phyloP scores from a whole-genome alignment of 345 rosid species.

The Populus deltoides region DNA sequence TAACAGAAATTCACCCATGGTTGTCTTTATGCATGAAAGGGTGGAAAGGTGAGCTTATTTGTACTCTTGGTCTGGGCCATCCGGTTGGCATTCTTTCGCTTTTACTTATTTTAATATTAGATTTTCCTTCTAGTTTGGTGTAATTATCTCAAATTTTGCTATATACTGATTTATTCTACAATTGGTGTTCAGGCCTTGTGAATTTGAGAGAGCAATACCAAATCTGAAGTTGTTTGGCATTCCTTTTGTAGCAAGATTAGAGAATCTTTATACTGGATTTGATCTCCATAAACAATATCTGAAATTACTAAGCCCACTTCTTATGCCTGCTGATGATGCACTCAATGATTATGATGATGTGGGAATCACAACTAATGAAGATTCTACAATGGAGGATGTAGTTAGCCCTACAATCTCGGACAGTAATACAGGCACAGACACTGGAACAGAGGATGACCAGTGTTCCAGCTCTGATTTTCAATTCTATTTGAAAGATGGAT shows the following conservation, averaged over 20 bases:
- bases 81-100: neutral
- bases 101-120: neutral
- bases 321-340: slow-evolving; percentile 19
- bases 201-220: slow-evolving; percentile 8
- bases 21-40: slow-evolving; percentile 21
- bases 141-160: neutral
- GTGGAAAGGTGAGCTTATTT: slow-evolving; percentile 21
- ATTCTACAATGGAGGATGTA: slow-evolving; percentile 38
- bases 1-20: slow-evolving; percentile 7
- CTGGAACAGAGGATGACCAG: slow-evolving; percentile 32
- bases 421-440: slow-evolving; percentile 22
- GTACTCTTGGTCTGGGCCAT: neutral
- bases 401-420: slow-evolving; percentile 24
- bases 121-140: neutral
- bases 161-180: slow-evolving; percentile 6
- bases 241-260: slow-evolving; percentile 50
- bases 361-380: slow-evolving; percentile 28
- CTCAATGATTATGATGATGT: slow-evolving; percentile 33
- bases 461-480: slow-evolving; percentile 31
- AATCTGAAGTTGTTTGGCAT: slow-evolving; percentile 41
- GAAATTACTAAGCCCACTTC: slow-evolving; percentile 18
- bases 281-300: slow-evolving; percentile 17
- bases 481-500: slow-evolving; percentile 22
- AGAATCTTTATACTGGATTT: slow-evolving; percentile 20
- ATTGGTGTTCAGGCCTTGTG: slow-evolving; percentile 24